phyloP scores from a whole-genome alignment of 1,139 yeast genomes.

The Suhomyces kunorum region DNA sequence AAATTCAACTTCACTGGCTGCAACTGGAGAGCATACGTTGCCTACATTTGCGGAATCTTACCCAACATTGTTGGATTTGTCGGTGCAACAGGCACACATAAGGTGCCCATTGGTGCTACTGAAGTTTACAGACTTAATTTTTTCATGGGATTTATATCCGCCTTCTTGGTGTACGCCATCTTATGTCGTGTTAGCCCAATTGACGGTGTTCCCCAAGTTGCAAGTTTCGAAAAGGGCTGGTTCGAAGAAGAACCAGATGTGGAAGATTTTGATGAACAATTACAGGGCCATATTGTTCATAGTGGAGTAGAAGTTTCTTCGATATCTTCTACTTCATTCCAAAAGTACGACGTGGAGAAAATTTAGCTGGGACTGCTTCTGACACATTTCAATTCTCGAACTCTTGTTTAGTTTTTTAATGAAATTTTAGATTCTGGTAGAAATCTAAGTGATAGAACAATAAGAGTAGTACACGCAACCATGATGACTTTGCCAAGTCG shows the following conservation, averaged over 20 bases:
- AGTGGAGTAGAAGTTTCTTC: slow-evolving; percentile 23
- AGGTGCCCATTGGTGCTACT: slow-evolving; percentile 79
- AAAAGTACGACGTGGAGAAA: slow-evolving; percentile 13
- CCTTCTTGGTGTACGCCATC: slow-evolving; percentile 52
- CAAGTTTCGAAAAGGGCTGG: slow-evolving; percentile 61
- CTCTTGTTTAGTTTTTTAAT: too few relatives aligned
- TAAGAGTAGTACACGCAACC: too few relatives aligned
- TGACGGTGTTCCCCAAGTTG: slow-evolving; percentile 55
- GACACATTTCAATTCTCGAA: not conserved
- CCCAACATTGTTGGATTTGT: slow-evolving; percentile 89
- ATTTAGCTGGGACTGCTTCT: too few relatives aligned
- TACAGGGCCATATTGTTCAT: slow-evolving; percentile 36
- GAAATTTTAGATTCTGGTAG: not conserved
- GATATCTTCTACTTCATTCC: slow-evolving; percentile 14
- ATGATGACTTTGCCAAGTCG: not conserved
- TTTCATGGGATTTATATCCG: slow-evolving; percentile 68
- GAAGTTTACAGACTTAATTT: slow-evolving; percentile 71
- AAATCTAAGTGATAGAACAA: not conserved
- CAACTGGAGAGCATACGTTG: slow-evolving; percentile 80
- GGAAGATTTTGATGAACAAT: slow-evolving; percentile 59
- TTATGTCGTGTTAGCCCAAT: slow-evolving; percentile 59
- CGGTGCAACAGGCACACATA: slow-evolving; percentile 66
- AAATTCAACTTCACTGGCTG: slow-evolving; percentile 62
- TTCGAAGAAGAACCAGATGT: slow-evolving; percentile 61
- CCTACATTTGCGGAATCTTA: slow-evolving; percentile 71